Evolutionary conservation across 768 basidiomycete genomes (phyloP).

Genomic region (Pleurotus citrinopileatus): DNA sequence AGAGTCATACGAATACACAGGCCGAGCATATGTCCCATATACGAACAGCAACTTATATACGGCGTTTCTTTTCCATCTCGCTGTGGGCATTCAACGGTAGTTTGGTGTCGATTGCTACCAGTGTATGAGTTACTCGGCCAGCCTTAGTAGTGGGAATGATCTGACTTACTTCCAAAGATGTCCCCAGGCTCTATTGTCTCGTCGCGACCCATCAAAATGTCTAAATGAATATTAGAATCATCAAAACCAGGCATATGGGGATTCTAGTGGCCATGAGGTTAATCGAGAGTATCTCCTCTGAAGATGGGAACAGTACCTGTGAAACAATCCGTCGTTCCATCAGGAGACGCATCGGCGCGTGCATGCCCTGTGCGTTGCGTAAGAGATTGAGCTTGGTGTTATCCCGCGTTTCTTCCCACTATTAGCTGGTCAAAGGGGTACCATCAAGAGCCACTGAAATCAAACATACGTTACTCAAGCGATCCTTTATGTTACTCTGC

Average conservation of each 20-base stretch:
- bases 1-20: neutral
- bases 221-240: constrained; percentile 80
- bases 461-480: constrained; percentile 71
- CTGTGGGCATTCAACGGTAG: constrained; percentile 52
- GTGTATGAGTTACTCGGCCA: constrained; percentile 2
- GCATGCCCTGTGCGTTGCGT: constrained; percentile 81
- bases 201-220: constrained; percentile 92
- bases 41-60: constrained; percentile 32
- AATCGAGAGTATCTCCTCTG: too few relatives aligned
- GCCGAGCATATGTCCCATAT: neutral
- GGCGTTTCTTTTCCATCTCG: constrained; percentile 63
- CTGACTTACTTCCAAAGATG: constrained; percentile 67
- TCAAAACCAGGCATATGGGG: constrained; percentile 63
- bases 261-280: constrained; percentile 36
- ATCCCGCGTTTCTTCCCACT: constrained; percentile 97
- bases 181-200: constrained; percentile 77
- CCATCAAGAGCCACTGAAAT: neutral
- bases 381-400: constrained; percentile 82
- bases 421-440: constrained; percentile 5
- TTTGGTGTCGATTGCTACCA: constrained; percentile 52
- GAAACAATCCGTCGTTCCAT: constrained; percentile 93
- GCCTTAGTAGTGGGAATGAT: neutral
- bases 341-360: constrained; percentile 82
- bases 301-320: constrained; percentile 49
- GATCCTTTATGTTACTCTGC: constrained; percentile 56